Conservation (phyloP, 257 asterid species). For the Solanum ossicruentum region DNA sequence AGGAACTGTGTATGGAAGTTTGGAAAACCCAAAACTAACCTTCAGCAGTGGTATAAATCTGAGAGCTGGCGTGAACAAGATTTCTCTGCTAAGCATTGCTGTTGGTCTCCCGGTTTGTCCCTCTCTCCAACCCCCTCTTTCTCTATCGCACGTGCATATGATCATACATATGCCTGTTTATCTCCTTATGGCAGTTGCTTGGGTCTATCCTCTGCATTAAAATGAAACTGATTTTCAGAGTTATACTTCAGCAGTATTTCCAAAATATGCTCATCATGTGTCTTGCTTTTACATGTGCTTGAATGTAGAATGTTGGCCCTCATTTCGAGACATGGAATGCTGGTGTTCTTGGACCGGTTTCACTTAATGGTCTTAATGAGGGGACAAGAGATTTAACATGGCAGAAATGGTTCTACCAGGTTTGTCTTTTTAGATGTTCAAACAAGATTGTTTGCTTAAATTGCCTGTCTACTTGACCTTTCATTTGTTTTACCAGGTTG, state of each 20-base stretch:
- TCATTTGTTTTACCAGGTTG: slow-evolving; percentile 40
- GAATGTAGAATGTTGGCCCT: slow-evolving; percentile 77
- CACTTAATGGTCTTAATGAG: slow-evolving; percentile 80
- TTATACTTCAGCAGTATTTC: background rate
- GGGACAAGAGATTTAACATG: slow-evolving; percentile 89
- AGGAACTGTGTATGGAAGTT: slow-evolving; percentile 18
- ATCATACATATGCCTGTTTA: background rate
- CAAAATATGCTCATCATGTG: background rate
- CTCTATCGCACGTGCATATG: background rate
- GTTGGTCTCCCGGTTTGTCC: slow-evolving; percentile 27
- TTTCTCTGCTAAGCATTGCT: slow-evolving; percentile 19
- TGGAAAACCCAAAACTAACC: slow-evolving; percentile 18
- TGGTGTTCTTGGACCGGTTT: slow-evolving; percentile 95
- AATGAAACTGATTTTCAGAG: background rate
- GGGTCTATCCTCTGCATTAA: background rate
- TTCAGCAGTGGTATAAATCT: slow-evolving; percentile 17
- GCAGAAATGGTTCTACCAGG: slow-evolving; percentile 98
- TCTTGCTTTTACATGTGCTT: background rate
- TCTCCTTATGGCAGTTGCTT: background rate
- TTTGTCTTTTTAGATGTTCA: slow-evolving; percentile 5
- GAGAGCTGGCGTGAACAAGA: slow-evolving; percentile 19
- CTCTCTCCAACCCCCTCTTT: slow-evolving; percentile 4
- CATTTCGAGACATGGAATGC: slow-evolving; percentile 99
- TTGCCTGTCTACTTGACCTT: background rate
- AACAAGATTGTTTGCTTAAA: background rate